These are phyloP conservation scores for Eimeria sp. DNA, from an alignment of 169 alveolate genomes.

Conservation along the genomic window DNA sequence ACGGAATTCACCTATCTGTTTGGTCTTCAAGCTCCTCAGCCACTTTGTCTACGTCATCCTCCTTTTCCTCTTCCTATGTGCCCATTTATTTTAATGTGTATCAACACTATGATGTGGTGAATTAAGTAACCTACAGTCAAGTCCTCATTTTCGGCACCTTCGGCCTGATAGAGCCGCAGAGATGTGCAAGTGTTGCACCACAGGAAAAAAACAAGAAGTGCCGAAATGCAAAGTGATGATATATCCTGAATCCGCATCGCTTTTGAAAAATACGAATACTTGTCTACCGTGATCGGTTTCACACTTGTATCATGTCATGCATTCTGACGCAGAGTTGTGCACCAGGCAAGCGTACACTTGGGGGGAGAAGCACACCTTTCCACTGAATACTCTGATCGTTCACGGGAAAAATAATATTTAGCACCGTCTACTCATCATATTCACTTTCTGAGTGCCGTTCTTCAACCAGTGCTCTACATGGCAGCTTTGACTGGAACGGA, in stretches of 20 bases:
- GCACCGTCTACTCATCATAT: neutral
- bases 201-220: neutral
- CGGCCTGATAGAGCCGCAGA: constrained; percentile 54
- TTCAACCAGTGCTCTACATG: neutral
- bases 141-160: neutral
- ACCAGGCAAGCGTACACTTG: neutral
- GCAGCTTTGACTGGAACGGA: neutral
- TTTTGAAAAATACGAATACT: neutral
- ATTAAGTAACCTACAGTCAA: neutral
- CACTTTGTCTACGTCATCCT: constrained; percentile 46
- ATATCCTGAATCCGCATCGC: constrained; percentile 19
- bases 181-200: constrained; percentile 51
- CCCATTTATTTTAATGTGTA: neutral
- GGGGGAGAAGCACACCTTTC: neutral
- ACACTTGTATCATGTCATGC: neutral
- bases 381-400: neutral
- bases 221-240: neutral
- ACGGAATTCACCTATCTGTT: neutral
- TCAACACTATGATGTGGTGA: neutral
- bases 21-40: constrained; percentile 75
- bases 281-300: neutral
- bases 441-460: neutral
- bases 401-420: neutral
- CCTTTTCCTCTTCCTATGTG: constrained; percentile 44
- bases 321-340: neutral